Evolutionary conservation across 768 basidiomycete species (phyloP).

Genomic region (Infundibulicybe gibba): DNA sequence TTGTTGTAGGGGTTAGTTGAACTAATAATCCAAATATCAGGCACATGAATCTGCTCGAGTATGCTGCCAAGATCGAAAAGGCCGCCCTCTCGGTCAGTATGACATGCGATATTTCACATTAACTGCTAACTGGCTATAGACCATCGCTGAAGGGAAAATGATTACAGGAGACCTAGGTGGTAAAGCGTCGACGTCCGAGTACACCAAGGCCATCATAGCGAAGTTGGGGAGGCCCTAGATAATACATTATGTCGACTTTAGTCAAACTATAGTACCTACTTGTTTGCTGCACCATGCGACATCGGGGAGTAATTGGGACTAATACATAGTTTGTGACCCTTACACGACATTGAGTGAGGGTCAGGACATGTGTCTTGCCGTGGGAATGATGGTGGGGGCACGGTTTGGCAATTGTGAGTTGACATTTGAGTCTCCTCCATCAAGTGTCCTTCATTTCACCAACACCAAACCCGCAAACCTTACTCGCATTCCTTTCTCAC

Average conservation of each 20-base stretch:
- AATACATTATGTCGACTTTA: not conserved
- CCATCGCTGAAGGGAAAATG: constrained; percentile 92
- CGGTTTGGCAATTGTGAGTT: constrained; percentile 16
- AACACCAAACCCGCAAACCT: constrained; percentile 39
- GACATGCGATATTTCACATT: too few species aligned
- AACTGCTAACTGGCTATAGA: constrained; percentile 42
- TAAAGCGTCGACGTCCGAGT: constrained; percentile 85
- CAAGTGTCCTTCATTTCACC: constrained; percentile 48
- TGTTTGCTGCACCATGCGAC: constrained; percentile 4
- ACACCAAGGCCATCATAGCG: constrained; percentile 81
- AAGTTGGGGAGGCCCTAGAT: constrained; percentile 43
- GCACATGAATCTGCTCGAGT: constrained; percentile 87
- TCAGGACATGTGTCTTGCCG: constrained; percentile 14
- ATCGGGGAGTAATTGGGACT: constrained; percentile 2
- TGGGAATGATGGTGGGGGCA: constrained; percentile 33
- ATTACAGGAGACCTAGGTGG: constrained; percentile 98
- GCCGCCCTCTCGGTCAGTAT: constrained; percentile 79
- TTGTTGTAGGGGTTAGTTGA: not conserved
- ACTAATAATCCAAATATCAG: constrained; percentile 31
- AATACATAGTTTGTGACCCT: constrained; percentile 2
- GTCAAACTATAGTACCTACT: constrained; percentile 4
- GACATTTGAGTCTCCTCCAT: constrained; percentile 16
- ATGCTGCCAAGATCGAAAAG: constrained; percentile 88
- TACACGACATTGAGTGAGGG: not conserved
- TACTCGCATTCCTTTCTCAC: constrained; percentile 62